phyloP scores from a whole-genome alignment of 306 rosid species.

The Dryas drummondii region DNA sequence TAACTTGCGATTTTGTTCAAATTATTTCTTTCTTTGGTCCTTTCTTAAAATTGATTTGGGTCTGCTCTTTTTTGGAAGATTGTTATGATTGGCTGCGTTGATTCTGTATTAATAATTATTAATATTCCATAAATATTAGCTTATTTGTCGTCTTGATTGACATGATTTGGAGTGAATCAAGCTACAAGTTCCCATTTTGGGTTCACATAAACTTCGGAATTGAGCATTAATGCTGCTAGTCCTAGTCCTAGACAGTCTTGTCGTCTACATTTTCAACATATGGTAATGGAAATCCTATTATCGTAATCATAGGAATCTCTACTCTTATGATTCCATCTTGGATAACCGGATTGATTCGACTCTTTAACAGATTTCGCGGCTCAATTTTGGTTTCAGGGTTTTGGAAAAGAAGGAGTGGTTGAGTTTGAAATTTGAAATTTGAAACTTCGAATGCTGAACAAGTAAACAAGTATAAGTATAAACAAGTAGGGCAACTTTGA shows the following conservation, averaged over 20 bases:
- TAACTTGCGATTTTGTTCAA: neutral
- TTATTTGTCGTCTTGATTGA: neutral
- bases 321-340: neutral
- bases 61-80: neutral
- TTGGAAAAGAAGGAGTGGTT: constrained; percentile 9
- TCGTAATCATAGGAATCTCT: too few species aligned
- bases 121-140: neutral
- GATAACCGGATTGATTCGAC: neutral
- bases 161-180: constrained; percentile 3
- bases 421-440: constrained; percentile 27
- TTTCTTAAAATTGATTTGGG: neutral
- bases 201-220: neutral
- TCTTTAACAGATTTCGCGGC: constrained; percentile 11
- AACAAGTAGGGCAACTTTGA: constrained; percentile 43
- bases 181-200: neutral
- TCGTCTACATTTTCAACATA: neutral
- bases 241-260: neutral
- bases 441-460: constrained; percentile 58
- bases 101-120: too few species aligned
- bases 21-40: neutral
- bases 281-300: too few species aligned
- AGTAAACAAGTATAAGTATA: neutral
- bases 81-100: too few species aligned
- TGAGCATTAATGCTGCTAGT: neutral
- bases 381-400: constrained; percentile 36